Base-by-base conservation (phyloP, 345 rosid species). In the Gossypium mustelinum region DNA sequence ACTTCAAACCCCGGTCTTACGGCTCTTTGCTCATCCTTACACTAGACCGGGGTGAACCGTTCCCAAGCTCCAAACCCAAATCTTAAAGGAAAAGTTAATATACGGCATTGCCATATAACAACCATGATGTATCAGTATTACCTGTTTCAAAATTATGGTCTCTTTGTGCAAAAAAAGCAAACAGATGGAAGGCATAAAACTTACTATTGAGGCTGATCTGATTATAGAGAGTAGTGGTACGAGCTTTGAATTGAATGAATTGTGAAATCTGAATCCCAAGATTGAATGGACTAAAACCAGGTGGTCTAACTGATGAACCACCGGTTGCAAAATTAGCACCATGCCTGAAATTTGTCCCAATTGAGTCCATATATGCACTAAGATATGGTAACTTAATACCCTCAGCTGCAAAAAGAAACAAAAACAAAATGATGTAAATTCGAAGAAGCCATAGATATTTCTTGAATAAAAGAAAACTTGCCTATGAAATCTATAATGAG, bases 201-300 rank as follows among this genome's bases (percentile, higher is more conserved):
- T 59, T 59, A 59, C 62, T 58, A 58, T 58, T 58, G 16, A 58
- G 62, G 62, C 62, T 24, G 1, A 24, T 39, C 4, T 11, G 62
- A 58, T 4, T 22, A 14, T 58, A 58, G 62, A 58, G 62, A 58
- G 62, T 58, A 4, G 62, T 58, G 5, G 62, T 24, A 14, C 62
- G 62, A 58, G 62, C 62, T 58, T 58, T 58, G 29, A 58, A 58
- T 24, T 58, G 62, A 24, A 58, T 58, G 62, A 58, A 58, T 29
- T 58, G 62, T 58, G 62, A 58, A 58, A 58, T 58, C 62, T 58
- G 62, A 58, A 58, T 24, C 62, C 62, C 62, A 11, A 58, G 62
- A 58, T 24, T 58, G 29, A 58, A 58, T 22, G 62, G 62, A 58
- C 62, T 58, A 58, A 10, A 58, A 25, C 62, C 39, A 58, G 62